Conservation (phyloP, 768 basidiomycete species). For the Pleurotus djamor region DNA sequence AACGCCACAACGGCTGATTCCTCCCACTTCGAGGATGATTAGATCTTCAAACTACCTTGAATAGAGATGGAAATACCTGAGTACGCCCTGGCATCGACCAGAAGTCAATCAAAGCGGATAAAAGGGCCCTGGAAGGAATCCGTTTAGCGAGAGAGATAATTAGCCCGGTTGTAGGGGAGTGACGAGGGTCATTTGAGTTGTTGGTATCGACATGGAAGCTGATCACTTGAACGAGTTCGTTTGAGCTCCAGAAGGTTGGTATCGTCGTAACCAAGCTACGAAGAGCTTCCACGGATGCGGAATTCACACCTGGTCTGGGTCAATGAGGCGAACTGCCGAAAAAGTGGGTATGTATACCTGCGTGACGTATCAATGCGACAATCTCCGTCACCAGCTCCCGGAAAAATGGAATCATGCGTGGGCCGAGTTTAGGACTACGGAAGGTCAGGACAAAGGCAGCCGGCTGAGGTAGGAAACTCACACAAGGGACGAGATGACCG, state of each 20-base stretch:
- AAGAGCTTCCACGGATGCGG: constrained; percentile 47
- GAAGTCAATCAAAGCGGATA: constrained; percentile 60
- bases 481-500: constrained; percentile 60
- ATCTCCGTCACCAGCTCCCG: constrained; percentile 65
- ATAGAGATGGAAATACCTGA: constrained; percentile 30
- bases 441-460: not conserved
- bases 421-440: constrained; percentile 71
- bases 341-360: constrained; percentile 22
- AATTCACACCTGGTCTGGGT: constrained; percentile 22
- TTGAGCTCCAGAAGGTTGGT: constrained; percentile 76
- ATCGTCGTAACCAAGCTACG: constrained; percentile 70
- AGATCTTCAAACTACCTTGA: constrained; percentile 1
- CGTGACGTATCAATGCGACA: constrained; percentile 41
- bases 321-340: not conserved
- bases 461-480: constrained; percentile 31
- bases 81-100: constrained; percentile 42
- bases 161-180: constrained; percentile 37
- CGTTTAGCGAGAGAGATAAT: constrained; percentile 70
- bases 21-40: constrained; percentile 14
- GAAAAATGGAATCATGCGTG: constrained; percentile 86
- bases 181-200: constrained; percentile 26
- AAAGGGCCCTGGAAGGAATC: constrained; percentile 60
- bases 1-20: constrained; percentile 38
- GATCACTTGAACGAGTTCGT: constrained; percentile 56
- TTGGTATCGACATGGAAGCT: constrained; percentile 52